Evolutionary conservation across 2,329 filamentous ascomycete genomes (phyloP).

Genomic region (Pseudocercospora cruenta): DNA sequence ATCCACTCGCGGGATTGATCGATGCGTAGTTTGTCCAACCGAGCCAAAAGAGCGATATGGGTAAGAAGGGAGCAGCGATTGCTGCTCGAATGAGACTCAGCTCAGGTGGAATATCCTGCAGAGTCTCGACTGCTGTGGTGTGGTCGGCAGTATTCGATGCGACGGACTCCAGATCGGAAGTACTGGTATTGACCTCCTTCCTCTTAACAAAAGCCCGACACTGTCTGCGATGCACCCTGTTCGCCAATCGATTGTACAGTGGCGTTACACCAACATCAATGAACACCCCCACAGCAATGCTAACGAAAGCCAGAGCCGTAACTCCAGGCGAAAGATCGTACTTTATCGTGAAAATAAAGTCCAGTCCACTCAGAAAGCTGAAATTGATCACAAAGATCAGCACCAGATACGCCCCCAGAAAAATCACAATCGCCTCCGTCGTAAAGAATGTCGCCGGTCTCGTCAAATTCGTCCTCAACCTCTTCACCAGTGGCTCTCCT

Average conservation of each 20-base stretch:
- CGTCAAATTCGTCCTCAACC: neutral
- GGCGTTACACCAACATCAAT: slow-evolving; percentile 41
- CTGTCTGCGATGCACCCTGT: slow-evolving; percentile 21
- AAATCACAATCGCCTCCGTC: slow-evolving; percentile 48
- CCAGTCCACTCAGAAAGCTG: slow-evolving; percentile 56
- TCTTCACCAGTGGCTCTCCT: neutral
- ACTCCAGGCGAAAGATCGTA: slow-evolving; percentile 48
- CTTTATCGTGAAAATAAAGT: slow-evolving; percentile 50
- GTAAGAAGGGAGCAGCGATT: slow-evolving; percentile 45
- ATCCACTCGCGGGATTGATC: neutral
- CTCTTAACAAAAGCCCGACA: slow-evolving; percentile 15
- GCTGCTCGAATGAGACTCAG: slow-evolving; percentile 48
- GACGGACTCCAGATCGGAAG: neutral
- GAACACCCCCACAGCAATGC: slow-evolving; percentile 49
- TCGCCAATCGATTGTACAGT: slow-evolving; percentile 25
- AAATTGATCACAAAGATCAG: slow-evolving; percentile 58
- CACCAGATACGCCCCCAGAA: slow-evolving; percentile 54
- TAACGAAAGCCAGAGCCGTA: slow-evolving; percentile 48
- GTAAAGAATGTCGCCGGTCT: slow-evolving; percentile 39
- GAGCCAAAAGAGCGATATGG: slow-evolving; percentile 54
- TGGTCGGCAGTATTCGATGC: neutral
- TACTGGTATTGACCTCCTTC: neutral
- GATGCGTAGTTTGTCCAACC: slow-evolving; percentile 49
- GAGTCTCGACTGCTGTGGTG: neutral
- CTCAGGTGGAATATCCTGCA: slow-evolving; percentile 33